These are phyloP conservation scores for Populus tomentosa DNA, from an alignment of 441 rosid genomes.

Conservation along the genomic window DNA sequence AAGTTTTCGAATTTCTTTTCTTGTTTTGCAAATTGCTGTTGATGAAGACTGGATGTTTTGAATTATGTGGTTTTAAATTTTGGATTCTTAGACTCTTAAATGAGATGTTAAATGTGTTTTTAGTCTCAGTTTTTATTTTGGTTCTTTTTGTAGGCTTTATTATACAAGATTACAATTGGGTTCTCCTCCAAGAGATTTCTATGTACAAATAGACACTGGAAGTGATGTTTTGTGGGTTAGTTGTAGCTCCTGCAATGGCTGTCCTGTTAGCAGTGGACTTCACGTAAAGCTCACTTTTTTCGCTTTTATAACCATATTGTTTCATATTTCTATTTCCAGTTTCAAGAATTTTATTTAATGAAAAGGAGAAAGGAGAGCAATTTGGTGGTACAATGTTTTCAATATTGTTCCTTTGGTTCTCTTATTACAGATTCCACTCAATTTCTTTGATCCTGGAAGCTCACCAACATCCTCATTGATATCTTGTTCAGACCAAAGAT, in stretches of 20 bases:
- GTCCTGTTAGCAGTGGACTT: constrained; percentile 80
- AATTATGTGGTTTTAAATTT: not conserved
- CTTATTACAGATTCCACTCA: constrained; percentile 60
- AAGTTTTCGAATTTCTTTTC: not conserved
- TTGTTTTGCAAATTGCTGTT: not conserved
- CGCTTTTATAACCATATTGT: not conserved
- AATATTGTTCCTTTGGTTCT: not conserved
- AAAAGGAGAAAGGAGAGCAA: not conserved
- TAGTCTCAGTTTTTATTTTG: not conserved
- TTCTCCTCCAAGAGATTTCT: constrained; percentile 74
- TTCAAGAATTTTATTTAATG: not conserved
- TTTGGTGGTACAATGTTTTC: constrained; percentile 1
- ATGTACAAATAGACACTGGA: constrained; percentile 93
- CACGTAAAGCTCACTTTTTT: constrained; percentile 41
- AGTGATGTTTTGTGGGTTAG: constrained; percentile 97
- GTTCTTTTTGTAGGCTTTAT: constrained; percentile 55
- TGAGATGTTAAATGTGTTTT: not conserved
- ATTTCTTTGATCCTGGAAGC: constrained; percentile 69
- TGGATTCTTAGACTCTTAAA: not conserved
- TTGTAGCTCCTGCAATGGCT: constrained; percentile 77
- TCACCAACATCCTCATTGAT: constrained; percentile 56
- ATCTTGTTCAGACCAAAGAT: constrained; percentile 61
- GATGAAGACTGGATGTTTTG: not conserved
- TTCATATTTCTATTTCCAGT: not conserved
- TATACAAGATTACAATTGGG: constrained; percentile 78